Evolutionary conservation across 768 basidiomycete genomes (phyloP).

Genomic region (Pisolithus orientalis): DNA sequence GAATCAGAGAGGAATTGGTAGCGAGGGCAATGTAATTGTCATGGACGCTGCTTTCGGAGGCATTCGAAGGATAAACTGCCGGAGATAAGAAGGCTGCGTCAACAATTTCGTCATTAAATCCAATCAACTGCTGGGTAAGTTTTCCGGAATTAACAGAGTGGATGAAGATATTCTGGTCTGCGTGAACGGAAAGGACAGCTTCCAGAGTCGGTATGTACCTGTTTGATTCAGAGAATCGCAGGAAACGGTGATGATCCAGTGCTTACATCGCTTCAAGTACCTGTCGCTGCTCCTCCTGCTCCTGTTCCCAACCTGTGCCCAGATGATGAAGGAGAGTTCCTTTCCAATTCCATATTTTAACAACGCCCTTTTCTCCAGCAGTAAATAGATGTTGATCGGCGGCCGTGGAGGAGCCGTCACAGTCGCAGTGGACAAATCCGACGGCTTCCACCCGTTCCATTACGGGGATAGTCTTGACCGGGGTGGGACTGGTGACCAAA

Average conservation of each 20-base stretch:
- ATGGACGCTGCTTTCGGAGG: slow-evolving; percentile 16
- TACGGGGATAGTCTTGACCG: slow-evolving; percentile 75
- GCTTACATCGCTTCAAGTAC: slow-evolving; percentile 80
- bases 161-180: slow-evolving; percentile 95
- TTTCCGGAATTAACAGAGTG: slow-evolving; percentile 67
- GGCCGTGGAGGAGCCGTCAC: slow-evolving; percentile 33
- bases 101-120: slow-evolving; percentile 97
- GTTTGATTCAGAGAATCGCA: slow-evolving; percentile 12
- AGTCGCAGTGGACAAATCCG: slow-evolving; percentile 56
- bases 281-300: slow-evolving; percentile 76
- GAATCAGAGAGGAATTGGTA: slow-evolving; percentile 95
- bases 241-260: background rate
- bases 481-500: slow-evolving; percentile 43
- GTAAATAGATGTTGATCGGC: slow-evolving; percentile 68
- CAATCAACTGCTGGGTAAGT: slow-evolving; percentile 78
- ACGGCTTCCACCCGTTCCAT: slow-evolving; percentile 86
- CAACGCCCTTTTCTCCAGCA: slow-evolving; percentile 82
- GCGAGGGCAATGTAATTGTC: slow-evolving; percentile 87
- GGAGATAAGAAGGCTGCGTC: slow-evolving; percentile 75
- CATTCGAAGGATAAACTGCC: slow-evolving; percentile 19
- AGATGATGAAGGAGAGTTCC: slow-evolving; percentile 59
- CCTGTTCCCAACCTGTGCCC: slow-evolving; percentile 40
- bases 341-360: slow-evolving; percentile 80
- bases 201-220: slow-evolving; percentile 68
- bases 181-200: slow-evolving; percentile 77